Evolutionary conservation across 2,329 filamentous ascomycete species (phyloP).

Genomic region (Nothomitra cinnamomea): DNA sequence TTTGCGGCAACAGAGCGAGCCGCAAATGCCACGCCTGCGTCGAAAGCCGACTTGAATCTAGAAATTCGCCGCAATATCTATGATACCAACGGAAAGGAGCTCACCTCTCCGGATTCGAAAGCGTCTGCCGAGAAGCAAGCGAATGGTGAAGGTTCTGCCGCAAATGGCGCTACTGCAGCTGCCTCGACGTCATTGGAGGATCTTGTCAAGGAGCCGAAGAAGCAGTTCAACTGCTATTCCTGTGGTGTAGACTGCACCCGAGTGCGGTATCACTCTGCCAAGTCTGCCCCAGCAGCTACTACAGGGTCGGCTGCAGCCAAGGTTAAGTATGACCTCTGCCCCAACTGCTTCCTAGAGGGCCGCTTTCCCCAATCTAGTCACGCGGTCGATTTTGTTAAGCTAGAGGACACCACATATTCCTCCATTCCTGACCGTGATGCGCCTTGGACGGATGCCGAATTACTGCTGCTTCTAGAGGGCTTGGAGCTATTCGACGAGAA

Average conservation of each 20-base stretch:
- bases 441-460: slow-evolving; percentile 81
- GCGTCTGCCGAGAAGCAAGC: slow-evolving; percentile 30
- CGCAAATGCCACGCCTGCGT: slow-evolving; percentile 44
- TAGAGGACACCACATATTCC: slow-evolving; percentile 75
- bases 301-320: slow-evolving; percentile 36
- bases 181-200: slow-evolving; percentile 46
- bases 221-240: slow-evolving; percentile 64
- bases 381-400: slow-evolving; percentile 67
- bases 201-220: slow-evolving; percentile 43
- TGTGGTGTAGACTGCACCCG: slow-evolving; percentile 81
- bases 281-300: slow-evolving; percentile 31
- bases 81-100: slow-evolving; percentile 75
- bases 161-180: slow-evolving; percentile 46
- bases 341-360: slow-evolving; percentile 74
- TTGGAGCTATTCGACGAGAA: slow-evolving; percentile 90
- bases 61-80: slow-evolving; percentile 91
- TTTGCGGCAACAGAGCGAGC: slow-evolving; percentile 53
- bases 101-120: slow-evolving; percentile 53
- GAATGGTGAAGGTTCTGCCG: slow-evolving; percentile 53
- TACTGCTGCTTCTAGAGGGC: slow-evolving; percentile 75
- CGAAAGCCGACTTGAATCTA: slow-evolving; percentile 75
- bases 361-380: slow-evolving; percentile 67
- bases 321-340: slow-evolving; percentile 74
- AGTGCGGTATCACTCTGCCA: slow-evolving; percentile 53
- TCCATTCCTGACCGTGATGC: slow-evolving; percentile 66